Percentiles rank a stretch among this genome's conserved stretches.
Evolutionary conservation across 352 stramenopile species (phyloP).

Genomic region (Globisporangium ultimum): DNA sequence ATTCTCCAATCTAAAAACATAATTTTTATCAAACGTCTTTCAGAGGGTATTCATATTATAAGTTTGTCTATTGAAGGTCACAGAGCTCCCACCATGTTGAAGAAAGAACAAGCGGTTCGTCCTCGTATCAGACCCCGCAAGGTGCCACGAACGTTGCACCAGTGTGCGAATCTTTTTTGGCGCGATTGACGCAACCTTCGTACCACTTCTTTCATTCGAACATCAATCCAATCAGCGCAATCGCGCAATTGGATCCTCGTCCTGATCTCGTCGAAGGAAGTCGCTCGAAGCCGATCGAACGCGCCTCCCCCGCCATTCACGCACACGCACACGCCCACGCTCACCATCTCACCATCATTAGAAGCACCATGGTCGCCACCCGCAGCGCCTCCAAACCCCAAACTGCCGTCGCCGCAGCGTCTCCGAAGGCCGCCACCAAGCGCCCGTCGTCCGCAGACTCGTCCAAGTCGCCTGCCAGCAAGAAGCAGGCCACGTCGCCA

Average conservation of each 20-base stretch:
- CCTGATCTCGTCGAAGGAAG: too few relatives aligned
- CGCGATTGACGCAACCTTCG: constrained; percentile 7
- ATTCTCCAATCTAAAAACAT: too few relatives aligned
- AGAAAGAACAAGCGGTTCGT: neutral
- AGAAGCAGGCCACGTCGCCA: constrained; percentile 36
- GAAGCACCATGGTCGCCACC: constrained; percentile 44
- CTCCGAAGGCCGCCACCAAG: constrained; percentile 32
- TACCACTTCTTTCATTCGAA: constrained; percentile 2
- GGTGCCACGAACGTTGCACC: constrained; percentile 1
- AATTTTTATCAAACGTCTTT: too few relatives aligned
- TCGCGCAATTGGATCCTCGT: constrained; percentile 3
- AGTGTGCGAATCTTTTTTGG: constrained; percentile 2
- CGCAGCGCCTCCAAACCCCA: constrained; percentile 32
- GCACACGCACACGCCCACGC: neutral
- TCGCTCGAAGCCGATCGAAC: neutral
- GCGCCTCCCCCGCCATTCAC: neutral
- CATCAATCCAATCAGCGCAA: constrained; percentile 1
- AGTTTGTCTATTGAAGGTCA: too few relatives aligned
- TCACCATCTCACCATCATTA: neutral
- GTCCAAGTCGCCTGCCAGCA: constrained; percentile 26
- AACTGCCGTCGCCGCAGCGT: neutral
- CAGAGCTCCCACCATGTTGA: constrained; percentile 1
- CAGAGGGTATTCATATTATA: too few relatives aligned
- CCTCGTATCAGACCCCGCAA: neutral
- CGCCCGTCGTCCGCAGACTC: constrained; percentile 19